A percentile compares a stretch with the other conserved stretches of the same genome.
Conservation (phyloP, 495 filamentous ascomycete genomes). For the Penicillium diatomitis region DNA sequence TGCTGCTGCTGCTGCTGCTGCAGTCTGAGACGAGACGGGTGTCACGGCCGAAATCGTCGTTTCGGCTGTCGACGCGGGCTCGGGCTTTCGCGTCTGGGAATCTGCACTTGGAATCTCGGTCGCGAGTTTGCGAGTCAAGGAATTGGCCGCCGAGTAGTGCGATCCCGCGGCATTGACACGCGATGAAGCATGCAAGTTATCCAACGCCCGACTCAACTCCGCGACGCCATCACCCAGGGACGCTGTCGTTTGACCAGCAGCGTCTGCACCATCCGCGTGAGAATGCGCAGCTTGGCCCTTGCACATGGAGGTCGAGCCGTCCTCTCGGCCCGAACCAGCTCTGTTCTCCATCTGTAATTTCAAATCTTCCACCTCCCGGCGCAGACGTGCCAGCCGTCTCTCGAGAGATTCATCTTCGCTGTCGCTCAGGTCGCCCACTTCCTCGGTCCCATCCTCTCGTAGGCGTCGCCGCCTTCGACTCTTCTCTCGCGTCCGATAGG, state of each 20-base stretch:
- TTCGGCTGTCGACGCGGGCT: not conserved
- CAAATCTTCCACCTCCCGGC: constrained; percentile 69
- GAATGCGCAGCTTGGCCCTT: not conserved
- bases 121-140: constrained; percentile 26
- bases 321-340: constrained; percentile 6
- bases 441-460: constrained; percentile 41
- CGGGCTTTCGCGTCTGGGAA: constrained; percentile 4
- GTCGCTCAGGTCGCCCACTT: constrained; percentile 58
- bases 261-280: too few species aligned
- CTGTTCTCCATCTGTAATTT: constrained; percentile 50
- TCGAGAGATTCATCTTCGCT: constrained; percentile 65
- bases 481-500: constrained; percentile 60
- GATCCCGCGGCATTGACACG: constrained; percentile 14
- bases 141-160: constrained; percentile 26
- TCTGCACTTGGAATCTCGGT: not conserved
- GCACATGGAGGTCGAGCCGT: not conserved
- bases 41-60: not conserved
- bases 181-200: constrained; percentile 42
- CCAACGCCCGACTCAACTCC: constrained; percentile 57
- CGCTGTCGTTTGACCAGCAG: too few species aligned
- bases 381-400: constrained; percentile 66
- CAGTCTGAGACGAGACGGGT: too few species aligned
- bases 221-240: constrained; percentile 38
- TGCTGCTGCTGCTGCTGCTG: not conserved
- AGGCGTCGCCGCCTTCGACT: constrained; percentile 46